Evolutionary conservation across 371 early-diverging fungal genomes (phyloP), one percentile per base, ranked within the genome.

Genomic region (Apophysomyces sp.): DNA sequence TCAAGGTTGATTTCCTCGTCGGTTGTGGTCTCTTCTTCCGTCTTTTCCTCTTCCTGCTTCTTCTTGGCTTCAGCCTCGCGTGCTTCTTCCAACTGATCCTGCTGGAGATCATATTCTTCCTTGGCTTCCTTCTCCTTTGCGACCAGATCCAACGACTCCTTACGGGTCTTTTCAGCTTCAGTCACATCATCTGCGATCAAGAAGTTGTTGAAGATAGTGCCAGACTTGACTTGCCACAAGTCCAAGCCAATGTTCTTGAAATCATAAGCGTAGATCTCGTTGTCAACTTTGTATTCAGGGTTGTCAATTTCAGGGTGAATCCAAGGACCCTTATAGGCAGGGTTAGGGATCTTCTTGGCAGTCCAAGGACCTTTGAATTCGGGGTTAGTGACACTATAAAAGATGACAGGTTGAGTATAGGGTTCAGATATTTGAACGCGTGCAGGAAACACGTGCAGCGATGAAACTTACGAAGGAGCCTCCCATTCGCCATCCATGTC

Each of bases 281-380:
- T 69, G 66, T 96, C 96, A 63, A 92, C 92, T 82, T 88, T 92
- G 80, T 88, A 98, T 34, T 87, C 88, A 7, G 97, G 97, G 85
- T 98, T 98, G 72, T 86, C 80, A 64, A 98, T 95, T 69, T 87
- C 82, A 31, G 89, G 87, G 18, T 95, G 90, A n/a, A 80, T 82
- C 99, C 99, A 98, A 55, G 80, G 80, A 28, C 99, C 99, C 86
- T 95, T 94, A 85, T 97, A 98, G 3, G 68, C 88, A 60, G 99
- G 99, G 87, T 98, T 98, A 60, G 87, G 85, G 40, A 98, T 92
- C 63, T 83, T 71, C 63, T 93, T 93, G 53, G 96, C 82, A 12
- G 61, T 60, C 91, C 92, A 94, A 69, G 84, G 81, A 62, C 93
- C 92, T 72, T 92, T 90, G 80, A 89, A 97, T 3, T 88, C 90